These are phyloP conservation scores for Helotiales sp. DNA, from an alignment of 2,329 filamentous ascomycete genomes.

Conservation along the genomic window DNA sequence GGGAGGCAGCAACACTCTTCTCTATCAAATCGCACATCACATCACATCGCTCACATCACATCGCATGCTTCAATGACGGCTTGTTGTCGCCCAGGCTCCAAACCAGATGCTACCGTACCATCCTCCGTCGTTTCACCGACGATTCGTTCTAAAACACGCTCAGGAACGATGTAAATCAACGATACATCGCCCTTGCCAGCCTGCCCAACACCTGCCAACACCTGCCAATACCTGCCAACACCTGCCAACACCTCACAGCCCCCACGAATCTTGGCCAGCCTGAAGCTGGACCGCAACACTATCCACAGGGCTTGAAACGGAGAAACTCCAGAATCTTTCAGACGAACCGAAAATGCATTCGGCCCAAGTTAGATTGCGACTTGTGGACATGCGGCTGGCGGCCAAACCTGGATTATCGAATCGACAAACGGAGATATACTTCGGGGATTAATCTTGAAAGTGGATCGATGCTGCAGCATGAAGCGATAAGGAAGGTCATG, in stretches of 20 bases:
- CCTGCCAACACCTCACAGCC: not conserved
- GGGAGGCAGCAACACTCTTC: not conserved
- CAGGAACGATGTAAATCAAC: not conserved
- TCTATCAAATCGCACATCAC: not conserved
- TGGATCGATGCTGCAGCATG: not conserved
- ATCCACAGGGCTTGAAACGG: not conserved
- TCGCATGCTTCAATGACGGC: not conserved
- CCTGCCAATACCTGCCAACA: not conserved
- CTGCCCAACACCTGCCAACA: not conserved
- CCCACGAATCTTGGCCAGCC: not conserved
- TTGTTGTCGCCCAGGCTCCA: no score
- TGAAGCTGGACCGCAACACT: not conserved
- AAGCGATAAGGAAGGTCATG: not conserved
- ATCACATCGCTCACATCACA: not conserved
- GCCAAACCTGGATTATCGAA: not conserved
- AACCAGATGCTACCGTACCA: not conserved
- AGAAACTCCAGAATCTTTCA: constrained; percentile 1
- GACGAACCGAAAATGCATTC: not conserved
- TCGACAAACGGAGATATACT: not conserved
- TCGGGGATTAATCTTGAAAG: not conserved
- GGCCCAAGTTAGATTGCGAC: not conserved
- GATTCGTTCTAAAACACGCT: not conserved
- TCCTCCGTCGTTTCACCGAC: not conserved
- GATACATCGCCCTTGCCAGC: not conserved
- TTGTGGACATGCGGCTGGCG: not conserved